phyloP scores from a whole-genome alignment of 1,284 basidiomycete species.

The Tranzscheliella williamsii region DNA sequence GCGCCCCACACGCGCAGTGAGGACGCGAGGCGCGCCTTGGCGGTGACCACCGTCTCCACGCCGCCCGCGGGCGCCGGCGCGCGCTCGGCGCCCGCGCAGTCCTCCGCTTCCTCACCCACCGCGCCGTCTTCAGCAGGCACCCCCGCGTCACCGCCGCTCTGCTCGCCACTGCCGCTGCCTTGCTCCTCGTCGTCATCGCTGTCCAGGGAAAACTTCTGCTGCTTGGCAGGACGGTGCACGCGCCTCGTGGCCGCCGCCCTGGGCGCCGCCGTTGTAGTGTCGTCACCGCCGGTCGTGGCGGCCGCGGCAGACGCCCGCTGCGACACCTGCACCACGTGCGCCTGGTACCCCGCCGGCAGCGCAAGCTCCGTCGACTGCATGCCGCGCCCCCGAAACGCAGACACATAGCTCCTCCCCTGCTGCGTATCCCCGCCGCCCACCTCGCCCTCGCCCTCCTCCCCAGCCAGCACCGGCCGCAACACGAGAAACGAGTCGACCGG shows the following conservation, averaged over 20 bases:
- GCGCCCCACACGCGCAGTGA: slow-evolving; percentile 32
- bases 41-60: not conserved
- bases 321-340: slow-evolving; percentile 13
- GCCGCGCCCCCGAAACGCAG: slow-evolving; percentile 27
- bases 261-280: not conserved
- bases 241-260: not conserved
- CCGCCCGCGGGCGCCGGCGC: not conserved
- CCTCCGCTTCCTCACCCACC: not conserved
- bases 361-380: slow-evolving; percentile 26
- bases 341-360: slow-evolving; percentile 16
- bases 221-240: slow-evolving; percentile 4
- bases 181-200: slow-evolving; percentile 27
- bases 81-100: not conserved
- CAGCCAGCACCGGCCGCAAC: slow-evolving; percentile 3
- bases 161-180: not conserved
- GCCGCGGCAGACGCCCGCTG: slow-evolving; percentile 1
- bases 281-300: not conserved
- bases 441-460: not conserved
- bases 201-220: slow-evolving; percentile 42
- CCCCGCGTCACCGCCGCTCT: not conserved
- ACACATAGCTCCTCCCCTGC: slow-evolving; percentile 11
- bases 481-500: slow-evolving; percentile 39
- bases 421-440: too few species aligned
- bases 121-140: not conserved
- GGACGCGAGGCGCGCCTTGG: slow-evolving; percentile 4